Evolutionary conservation across 1,139 yeast species (phyloP).

Genomic region (Lodderomyces metapsilosis): DNA sequence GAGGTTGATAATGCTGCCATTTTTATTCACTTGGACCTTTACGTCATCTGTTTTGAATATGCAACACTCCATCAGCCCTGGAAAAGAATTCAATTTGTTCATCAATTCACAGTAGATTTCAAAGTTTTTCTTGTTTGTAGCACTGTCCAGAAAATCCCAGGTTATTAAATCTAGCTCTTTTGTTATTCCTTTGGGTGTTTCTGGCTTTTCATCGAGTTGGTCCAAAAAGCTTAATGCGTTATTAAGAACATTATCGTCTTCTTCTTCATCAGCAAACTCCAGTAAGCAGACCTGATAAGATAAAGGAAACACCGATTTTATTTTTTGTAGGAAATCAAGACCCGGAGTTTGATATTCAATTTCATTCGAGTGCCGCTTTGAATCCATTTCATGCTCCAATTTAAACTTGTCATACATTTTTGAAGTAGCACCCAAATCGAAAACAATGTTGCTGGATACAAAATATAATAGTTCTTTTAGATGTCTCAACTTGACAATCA

Average conservation of each 20-base stretch:
- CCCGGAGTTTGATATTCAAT: constrained; percentile 10
- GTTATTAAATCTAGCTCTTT: constrained; percentile 19
- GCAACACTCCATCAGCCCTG: constrained; percentile 16
- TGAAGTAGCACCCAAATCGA: constrained; percentile 34
- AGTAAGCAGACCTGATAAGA: constrained; percentile 31
- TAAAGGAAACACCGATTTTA: constrained; percentile 31
- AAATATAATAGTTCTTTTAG: constrained; percentile 35
- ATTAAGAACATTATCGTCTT: constrained; percentile 24
- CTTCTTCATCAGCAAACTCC: constrained; percentile 31
- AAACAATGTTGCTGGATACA: constrained; percentile 36
- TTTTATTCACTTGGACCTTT: constrained; percentile 32
- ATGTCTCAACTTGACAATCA: constrained; percentile 28
- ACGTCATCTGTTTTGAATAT: constrained; percentile 24
- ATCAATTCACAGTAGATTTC: constrained; percentile 22
- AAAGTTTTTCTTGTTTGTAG: constrained; percentile 17
- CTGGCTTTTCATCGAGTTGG: constrained; percentile 31
- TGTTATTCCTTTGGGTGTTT: constrained; percentile 28
- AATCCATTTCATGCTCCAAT: neutral
- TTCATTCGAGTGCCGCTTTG: neutral
- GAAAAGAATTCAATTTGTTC: constrained; percentile 10
- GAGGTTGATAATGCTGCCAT: constrained; percentile 32
- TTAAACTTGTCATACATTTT: neutral
- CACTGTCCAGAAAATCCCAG: constrained; percentile 1
- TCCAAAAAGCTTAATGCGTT: constrained; percentile 39
- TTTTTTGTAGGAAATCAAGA: constrained; percentile 10